Conservation (phyloP, 371 early-diverging fungal species). For the Circinella umbellata region DNA sequence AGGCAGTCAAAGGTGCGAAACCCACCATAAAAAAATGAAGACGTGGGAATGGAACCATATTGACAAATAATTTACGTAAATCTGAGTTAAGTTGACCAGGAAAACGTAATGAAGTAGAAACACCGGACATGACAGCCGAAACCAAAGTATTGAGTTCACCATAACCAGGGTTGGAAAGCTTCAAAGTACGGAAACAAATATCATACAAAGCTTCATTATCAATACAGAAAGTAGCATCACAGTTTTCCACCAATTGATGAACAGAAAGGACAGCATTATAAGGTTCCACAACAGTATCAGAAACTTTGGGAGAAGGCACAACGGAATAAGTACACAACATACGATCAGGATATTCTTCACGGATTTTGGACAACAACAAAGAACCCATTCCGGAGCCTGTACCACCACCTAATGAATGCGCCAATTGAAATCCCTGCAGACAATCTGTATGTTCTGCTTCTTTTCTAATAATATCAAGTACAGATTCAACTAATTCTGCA, state of each 20-base stretch:
- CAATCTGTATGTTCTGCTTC: slow-evolving; percentile 88
- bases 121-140: slow-evolving; percentile 91
- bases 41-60: slow-evolving; percentile 99
- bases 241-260: slow-evolving; percentile 91
- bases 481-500: slow-evolving; percentile 85
- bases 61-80: slow-evolving; percentile 97
- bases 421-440: slow-evolving; percentile 90
- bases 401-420: slow-evolving; percentile 92
- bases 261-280: slow-evolving; percentile 91
- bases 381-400: slow-evolving; percentile 93
- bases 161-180: slow-evolving; percentile 80
- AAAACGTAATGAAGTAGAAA: slow-evolving; percentile 98
- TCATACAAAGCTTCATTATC: slow-evolving; percentile 98
- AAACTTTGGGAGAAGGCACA: slow-evolving; percentile 94
- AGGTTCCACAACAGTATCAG: slow-evolving; percentile 94
- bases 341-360: slow-evolving; percentile 94
- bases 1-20: slow-evolving; percentile 95
- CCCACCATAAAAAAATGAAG: slow-evolving; percentile 99
- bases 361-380: slow-evolving; percentile 84
- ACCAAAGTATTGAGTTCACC: slow-evolving; percentile 85
- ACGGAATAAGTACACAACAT: slow-evolving; percentile 96
- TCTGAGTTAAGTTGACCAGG: slow-evolving; percentile 99
- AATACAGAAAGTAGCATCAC: slow-evolving; percentile 97
- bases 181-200: slow-evolving; percentile 87
- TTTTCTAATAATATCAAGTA: slow-evolving; percentile 86